Conservation (phyloP, 495 filamentous ascomycete species). For the Acidiella bohemica region DNA sequence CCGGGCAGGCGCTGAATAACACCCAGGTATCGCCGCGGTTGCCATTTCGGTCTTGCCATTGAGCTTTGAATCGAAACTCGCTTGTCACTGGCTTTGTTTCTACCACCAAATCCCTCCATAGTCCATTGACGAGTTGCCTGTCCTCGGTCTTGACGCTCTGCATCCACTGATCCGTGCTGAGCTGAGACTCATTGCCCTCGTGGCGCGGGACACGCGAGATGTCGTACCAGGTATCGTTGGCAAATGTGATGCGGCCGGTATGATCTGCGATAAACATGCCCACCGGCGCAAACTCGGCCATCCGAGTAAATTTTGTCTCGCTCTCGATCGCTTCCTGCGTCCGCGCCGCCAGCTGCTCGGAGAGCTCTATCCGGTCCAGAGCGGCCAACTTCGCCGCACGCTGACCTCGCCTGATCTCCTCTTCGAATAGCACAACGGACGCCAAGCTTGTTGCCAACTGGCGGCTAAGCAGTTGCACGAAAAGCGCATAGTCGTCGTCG, state of each 20-base stretch:
- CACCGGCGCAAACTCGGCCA: constrained; percentile 60
- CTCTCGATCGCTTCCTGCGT: constrained; percentile 56
- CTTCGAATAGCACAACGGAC: constrained; percentile 58
- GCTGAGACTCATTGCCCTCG: constrained; percentile 14
- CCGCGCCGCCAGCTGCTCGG: constrained; percentile 48
- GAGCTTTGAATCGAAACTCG: constrained; percentile 55
- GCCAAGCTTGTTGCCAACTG: constrained; percentile 59
- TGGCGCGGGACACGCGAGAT: constrained; percentile 45
- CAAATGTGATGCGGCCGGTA: constrained; percentile 48
- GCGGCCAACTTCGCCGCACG: constrained; percentile 51
- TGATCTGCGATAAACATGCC: constrained; percentile 60
- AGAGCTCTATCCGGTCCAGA: constrained; percentile 51
- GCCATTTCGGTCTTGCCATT: constrained; percentile 44
- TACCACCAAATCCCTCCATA: constrained; percentile 46
- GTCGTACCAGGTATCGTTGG: constrained; percentile 61
- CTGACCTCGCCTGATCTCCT: constrained; percentile 56
- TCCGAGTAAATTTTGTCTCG: constrained; percentile 58
- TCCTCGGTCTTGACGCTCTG: constrained; percentile 51
- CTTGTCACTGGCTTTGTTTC: constrained; percentile 43
- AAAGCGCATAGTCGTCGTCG: constrained; percentile 56
- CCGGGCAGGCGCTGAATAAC: constrained; percentile 55
- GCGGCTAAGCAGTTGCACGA: constrained; percentile 53
- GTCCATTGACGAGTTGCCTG: constrained; percentile 33
- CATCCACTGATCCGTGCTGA: constrained; percentile 44
- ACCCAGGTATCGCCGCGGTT: constrained; percentile 53